Evolutionary conservation across 805 yeast species (phyloP), one percentile per base, ranked within the genome.

Genomic region (Metschnikowia sp.): DNA sequence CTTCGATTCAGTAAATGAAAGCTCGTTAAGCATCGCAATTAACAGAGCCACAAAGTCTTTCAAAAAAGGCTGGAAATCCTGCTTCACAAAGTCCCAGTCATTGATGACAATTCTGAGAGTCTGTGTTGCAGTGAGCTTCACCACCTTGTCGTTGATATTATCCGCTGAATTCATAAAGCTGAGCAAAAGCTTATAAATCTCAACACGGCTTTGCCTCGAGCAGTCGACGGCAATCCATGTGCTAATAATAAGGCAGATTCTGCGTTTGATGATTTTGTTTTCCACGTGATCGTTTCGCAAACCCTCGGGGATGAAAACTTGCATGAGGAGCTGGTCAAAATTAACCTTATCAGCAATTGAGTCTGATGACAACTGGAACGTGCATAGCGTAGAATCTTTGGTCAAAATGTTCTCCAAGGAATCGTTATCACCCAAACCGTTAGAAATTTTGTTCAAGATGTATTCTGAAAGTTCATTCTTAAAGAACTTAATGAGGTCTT

Each of bases 81-180:
- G 70, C 50, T 87, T 84, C 34, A 81, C 75, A 63, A 92, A 91
- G 50, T 87, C 91, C 88, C 95, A 88, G 58, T 90, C 97, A 51
- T 88, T 91, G 31, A 92, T 72, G 41, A 87, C 74, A 29, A 79
- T 75, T 49, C 82, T 76, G 18, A 91, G 66, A 0, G 92, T 81
- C 57, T 84, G 85, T 12, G 85, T 74, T 0, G 94, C 83, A 0
- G 95, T 81, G 19, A 94, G 62, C 55, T 77, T 77, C 2, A 94
- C 96, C n/a, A 92, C 96, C 45, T 77, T 74, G 62, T 94, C 98
- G 53, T 83, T 79, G 29, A 61, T 55, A 28, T 72, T 63, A 31
- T 74, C 66, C 33, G 75, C 72, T 3, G 70, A 52, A 10, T 75
- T 66, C 52, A 89, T 61, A n/a, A 83, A 66, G 35, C 65, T 64